A percentile compares a stretch with the other conserved stretches of the same genome.
phyloP scores from a whole-genome alignment of 139 green algal species.

The Picochlorum costavermella region DNA sequence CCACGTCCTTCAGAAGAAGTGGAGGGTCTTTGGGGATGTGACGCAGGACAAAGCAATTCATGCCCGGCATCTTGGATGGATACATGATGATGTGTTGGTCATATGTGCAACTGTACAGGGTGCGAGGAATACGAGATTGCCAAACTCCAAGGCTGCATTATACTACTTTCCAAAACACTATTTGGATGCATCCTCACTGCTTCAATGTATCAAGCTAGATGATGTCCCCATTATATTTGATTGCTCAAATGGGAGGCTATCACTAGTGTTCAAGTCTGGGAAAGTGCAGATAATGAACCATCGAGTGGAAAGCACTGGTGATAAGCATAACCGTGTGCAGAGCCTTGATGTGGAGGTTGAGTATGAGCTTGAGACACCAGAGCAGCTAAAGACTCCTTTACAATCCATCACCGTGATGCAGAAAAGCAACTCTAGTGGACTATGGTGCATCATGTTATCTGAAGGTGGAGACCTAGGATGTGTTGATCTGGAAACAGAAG shows the following conservation, averaged over 20 bases:
- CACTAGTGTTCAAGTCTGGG: not conserved
- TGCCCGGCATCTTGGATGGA: slow-evolving; percentile 50
- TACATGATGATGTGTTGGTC: slow-evolving; percentile 40
- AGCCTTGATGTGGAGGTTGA: not conserved
- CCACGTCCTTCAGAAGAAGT: slow-evolving; percentile 44
- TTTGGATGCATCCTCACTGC: slow-evolving; percentile 71
- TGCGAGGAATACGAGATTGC: too few species aligned
- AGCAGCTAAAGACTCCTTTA: too few species aligned
- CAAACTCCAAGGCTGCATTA: not conserved
- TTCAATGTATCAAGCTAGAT: slow-evolving; percentile 25
- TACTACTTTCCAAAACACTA: slow-evolving; percentile 59
- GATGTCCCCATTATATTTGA: slow-evolving; percentile 77
- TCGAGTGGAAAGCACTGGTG: too few species aligned
- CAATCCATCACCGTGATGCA: too few species aligned
- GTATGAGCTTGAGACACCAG: not conserved
- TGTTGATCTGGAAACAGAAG: too few species aligned
- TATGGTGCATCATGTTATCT: too few species aligned
- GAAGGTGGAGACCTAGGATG: too few species aligned
- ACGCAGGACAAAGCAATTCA: slow-evolving; percentile 60
- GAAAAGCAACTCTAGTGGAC: too few species aligned
- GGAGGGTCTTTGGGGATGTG: slow-evolving; percentile 82
- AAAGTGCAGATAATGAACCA: not conserved
- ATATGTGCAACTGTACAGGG: slow-evolving; percentile 1
- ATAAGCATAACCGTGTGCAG: not conserved
- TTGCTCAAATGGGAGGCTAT: slow-evolving; percentile 7